Evolutionary conservation across 805 yeast genomes (phyloP), one percentile per base, ranked within the genome.

Genomic region (Yarrowia deformans): DNA sequence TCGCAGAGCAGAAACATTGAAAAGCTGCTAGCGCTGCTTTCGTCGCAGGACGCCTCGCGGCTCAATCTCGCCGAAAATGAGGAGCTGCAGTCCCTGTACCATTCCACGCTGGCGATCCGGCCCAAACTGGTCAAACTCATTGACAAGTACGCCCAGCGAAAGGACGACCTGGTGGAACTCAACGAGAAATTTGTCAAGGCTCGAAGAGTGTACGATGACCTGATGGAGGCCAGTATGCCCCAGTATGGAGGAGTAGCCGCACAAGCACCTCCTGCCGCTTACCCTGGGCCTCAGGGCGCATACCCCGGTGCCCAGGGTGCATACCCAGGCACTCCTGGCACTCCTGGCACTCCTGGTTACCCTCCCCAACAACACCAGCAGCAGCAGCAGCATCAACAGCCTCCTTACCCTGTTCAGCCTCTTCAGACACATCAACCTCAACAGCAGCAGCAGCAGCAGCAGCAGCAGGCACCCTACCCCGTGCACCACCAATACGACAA

Each of bases 141-240:
- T 71, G 97, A 91, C 69, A 87, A 90, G 77, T 90, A 91, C 77
- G 84, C 91, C 45, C 84, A 85, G 55, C 85, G 91, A 74, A 87
- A 90, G 75, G 90, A 93, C 73, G 98, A 94, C 71, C 80, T 94
- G 70, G 81, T 87, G 71, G 85, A 85, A 23, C 81, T 94, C 73
- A 89, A 91, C 74, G 84, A 85, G 71, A 90, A 90, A 71, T 83
- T 94, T 69, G 85, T 85, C 69, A 82, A 82, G 60, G 95, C 97
- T 18, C 85, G 90, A 67, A 82, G 84, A 50, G 79, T 84, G 10
- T 95, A 92, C 77, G 91, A 90, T 74, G 84, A 85, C 56, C 78
- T 92, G 66, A 82, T 90, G 79, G 91, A 89, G 73, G 82, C 83
- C n/a, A 77, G 79, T 18, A 71, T 78, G 68, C 69, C 73, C 4